Evolutionary conservation across 1,284 basidiomycete species (phyloP), one percentile per base, ranked within the genome.

Genomic region (Moesziomyces sp.): DNA sequence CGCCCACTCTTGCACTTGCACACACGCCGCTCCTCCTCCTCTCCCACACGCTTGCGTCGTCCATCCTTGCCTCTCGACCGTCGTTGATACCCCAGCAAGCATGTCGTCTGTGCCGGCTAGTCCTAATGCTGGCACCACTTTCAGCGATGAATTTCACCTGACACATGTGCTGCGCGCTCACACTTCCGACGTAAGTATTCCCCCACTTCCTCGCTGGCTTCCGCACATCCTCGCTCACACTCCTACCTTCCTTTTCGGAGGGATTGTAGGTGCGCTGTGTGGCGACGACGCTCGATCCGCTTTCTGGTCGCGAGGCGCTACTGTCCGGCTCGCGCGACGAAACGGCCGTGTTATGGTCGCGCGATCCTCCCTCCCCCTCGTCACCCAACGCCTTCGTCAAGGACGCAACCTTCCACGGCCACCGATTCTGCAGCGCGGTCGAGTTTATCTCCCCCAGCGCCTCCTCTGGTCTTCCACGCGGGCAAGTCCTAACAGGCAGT

Each of bases 321-420:
- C 48, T 74, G 4, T 68, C 70, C 3, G 70, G 65, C 3, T 74
- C 70, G 9, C 55, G 70, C 24, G 70, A 74, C 26, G 49, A 68
- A 11, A 68, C 57, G 3, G 61, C 57, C 5, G 59, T 58, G 1
- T 55, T 46, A 11, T 74, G 70, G 70, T 68, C 70, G 44, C 57
- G 70, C 18, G 10, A 47, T 19, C 26, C 26, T 28, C 11, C 42
- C 16, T 38, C 42, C 9, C 16, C 24, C 19, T 9, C 56, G 5
- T 44, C 47, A 19, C 8, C 21, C 1, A 23, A 24, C 21, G 6
- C 45, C 44, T 74, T 74, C 40, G 50, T 57, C 8, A 52, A 47
- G 23, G 58, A 60, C 2, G 26, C 58, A 1, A 61, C 51, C 0
- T 74, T 69, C 19, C 58, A 45, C 7, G 65, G 57, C 7, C 23